phyloP scores from a whole-genome alignment of 2,329 filamentous ascomycete species.

The Aspergillus puulaauensis region DNA sequence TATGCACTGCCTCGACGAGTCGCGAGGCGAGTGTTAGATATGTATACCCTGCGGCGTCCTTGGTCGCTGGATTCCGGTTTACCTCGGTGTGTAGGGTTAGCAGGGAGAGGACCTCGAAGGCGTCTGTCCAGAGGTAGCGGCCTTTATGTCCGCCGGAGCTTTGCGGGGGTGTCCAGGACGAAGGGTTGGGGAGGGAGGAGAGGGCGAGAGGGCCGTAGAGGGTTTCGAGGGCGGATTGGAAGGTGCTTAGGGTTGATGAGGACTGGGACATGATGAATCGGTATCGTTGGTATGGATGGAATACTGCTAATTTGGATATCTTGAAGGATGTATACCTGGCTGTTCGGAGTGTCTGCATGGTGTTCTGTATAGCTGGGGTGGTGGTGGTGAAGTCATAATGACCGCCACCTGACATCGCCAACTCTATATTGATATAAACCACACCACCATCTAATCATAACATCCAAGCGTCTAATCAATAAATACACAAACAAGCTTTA shows the following conservation, averaged over 20 bases:
- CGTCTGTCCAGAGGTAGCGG: conserved; percentile 62
- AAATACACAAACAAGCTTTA: neutral
- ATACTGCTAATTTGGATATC: neutral
- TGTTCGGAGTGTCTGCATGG: neutral
- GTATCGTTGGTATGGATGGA: too few species aligned
- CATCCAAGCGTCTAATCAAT: neutral
- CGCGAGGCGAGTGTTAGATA: conserved; percentile 53
- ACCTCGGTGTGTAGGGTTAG: conserved; percentile 52
- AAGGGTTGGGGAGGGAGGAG: conserved; percentile 28
- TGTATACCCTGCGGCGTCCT: conserved; percentile 12
- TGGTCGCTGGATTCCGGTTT: conserved; percentile 1
- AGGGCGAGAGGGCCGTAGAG: conserved; percentile 42
- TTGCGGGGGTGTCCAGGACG: conserved; percentile 50
- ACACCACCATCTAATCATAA: neutral
- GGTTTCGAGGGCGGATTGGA: conserved; percentile 39
- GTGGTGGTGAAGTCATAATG: conserved; percentile 2
- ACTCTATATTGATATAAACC: neutral
- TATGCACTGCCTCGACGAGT: conserved; percentile 54
- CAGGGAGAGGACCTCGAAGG: conserved; percentile 61
- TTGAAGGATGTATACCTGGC: neutral
- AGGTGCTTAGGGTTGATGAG: conserved; percentile 17
- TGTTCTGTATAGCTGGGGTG: neutral
- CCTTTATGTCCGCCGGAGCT: conserved; percentile 56
- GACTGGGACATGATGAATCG: neutral
- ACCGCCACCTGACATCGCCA: neutral